A percentile compares a stretch with the other conserved stretches of the same genome.
Conservation (phyloP, 306 rosid genomes). For the Crotalaria pallida region DNA sequence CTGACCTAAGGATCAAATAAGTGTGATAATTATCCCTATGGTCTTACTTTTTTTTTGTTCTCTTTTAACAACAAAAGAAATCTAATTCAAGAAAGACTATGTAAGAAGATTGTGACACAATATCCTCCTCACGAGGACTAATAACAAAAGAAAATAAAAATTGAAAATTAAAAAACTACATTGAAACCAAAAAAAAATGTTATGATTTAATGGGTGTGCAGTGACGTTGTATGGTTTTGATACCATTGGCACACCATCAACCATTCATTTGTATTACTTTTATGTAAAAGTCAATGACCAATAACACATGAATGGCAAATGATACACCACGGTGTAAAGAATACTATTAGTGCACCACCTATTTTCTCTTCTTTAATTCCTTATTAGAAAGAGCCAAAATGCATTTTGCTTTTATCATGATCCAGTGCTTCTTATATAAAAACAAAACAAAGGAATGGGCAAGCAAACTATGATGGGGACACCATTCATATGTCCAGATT, state of each 20-base stretch:
- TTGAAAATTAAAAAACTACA: neutral
- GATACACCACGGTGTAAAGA: too few relatives aligned
- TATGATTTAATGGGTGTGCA: too few relatives aligned
- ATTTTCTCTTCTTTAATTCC: neutral
- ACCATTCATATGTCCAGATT: neutral
- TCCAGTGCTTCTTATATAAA: neutral
- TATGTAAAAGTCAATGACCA: too few relatives aligned
- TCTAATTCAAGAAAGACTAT: neutral
- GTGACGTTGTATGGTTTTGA: too few relatives aligned
- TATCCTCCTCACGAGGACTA: neutral
- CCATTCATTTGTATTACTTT: too few relatives aligned
- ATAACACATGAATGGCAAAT: too few relatives aligned
- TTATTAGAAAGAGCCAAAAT: neutral
- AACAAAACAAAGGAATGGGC: neutral
- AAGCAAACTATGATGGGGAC: neutral
- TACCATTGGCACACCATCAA: too few relatives aligned
- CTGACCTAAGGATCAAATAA: neutral
- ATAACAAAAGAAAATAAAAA: neutral
- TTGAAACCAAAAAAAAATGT: too few relatives aligned
- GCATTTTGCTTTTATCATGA: neutral
- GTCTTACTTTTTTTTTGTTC: neutral
- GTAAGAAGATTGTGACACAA: neutral
- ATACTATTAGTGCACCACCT: too few relatives aligned
- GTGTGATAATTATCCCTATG: neutral
- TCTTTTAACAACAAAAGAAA: neutral